Evolutionary conservation across 768 basidiomycete genomes (phyloP), one percentile per base, ranked within the genome.

Genomic region (Hygrophorus russula): DNA sequence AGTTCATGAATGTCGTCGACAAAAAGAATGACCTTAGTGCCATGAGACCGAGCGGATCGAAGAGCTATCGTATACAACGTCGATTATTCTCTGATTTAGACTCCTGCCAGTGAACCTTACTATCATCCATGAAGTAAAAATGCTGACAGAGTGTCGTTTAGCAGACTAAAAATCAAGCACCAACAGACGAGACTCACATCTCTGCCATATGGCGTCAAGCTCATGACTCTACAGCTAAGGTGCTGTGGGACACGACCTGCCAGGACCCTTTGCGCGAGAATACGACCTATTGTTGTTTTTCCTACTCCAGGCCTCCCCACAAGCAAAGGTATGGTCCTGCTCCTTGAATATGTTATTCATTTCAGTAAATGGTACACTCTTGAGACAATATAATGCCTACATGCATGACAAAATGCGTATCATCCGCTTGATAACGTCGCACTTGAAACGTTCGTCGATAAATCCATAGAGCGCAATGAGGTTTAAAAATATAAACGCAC

Each of bases 301-400:
- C 94, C 94, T 17, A 94, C 91, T 59, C 94, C 86, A 37, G 86
- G 87, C 62, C 89, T 90, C 48, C 92, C 93, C 52, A 98, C 90
- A 18, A 97, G 78, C 32, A 96, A 89, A n/a, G 94, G 91, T 54
- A 94, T 96, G 56, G 92, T 93, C 62, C 97, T 97, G 2, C 91
- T 96, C 56, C 93, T 84, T 43, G 27, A 38, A 46, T 32, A 12
- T 8, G 30, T 36, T 7, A 3, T 7, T 45, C 24, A 41, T 34
- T 41, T 42, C 19, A 36, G 32, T 36, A 18, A 32, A 2, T 27
- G 24, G 3, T 7, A 7, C 24, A 7, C 24, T 24, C 24, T 7
- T 7, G 24, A 24, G 24, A 24, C 3, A 24, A 24, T 3, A 24
- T 24, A 7, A 24, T 24, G 24, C 24, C 4, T 7, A 24, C 24